phyloP scores from a whole-genome alignment of 768 basidiomycete species.

The Fistulinella prunicolor region DNA sequence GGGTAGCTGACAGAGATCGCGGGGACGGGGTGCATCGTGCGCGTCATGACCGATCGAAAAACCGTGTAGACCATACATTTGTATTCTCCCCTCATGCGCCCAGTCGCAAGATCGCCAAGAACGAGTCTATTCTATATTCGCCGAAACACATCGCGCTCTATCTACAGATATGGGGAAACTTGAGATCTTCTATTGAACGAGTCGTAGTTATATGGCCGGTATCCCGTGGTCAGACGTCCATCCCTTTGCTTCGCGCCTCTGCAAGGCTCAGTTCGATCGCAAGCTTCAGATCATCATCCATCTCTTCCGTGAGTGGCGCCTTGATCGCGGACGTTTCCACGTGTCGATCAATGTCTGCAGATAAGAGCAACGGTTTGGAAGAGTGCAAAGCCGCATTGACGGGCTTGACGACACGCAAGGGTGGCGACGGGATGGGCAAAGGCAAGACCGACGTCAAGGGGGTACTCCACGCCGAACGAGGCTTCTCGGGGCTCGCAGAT shows the following conservation, averaged over 20 bases:
- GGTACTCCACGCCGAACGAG: constrained; percentile 39
- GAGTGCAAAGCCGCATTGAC: constrained; percentile 5
- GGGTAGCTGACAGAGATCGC: constrained; percentile 86
- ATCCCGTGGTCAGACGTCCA: constrained; percentile 11
- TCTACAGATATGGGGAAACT: too few relatives aligned
- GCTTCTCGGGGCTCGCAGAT: constrained; percentile 11
- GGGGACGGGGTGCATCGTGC: constrained; percentile 92
- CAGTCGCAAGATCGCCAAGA: neutral
- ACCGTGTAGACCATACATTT: constrained; percentile 39
- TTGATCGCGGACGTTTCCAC: neutral
- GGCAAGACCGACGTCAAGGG: constrained; percentile 29
- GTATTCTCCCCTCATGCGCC: neutral
- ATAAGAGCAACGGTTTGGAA: constrained; percentile 13
- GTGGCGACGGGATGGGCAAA: constrained; percentile 15
- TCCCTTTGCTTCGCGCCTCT: constrained; percentile 35
- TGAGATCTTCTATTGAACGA: neutral
- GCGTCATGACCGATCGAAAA: constrained; percentile 72
- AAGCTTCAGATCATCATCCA: constrained; percentile 63
- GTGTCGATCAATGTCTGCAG: constrained; percentile 12
- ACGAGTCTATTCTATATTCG: constrained; percentile 2
- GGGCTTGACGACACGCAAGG: constrained; percentile 14
- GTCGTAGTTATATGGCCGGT: too few relatives aligned
- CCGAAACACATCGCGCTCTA: neutral
- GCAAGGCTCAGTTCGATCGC: constrained; percentile 71
- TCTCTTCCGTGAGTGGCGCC: constrained; percentile 30